Evolutionary conservation across 106 monocot species (phyloP), one percentile per base, ranked within the genome.

Genomic region (Dendrobium nobile): DNA sequence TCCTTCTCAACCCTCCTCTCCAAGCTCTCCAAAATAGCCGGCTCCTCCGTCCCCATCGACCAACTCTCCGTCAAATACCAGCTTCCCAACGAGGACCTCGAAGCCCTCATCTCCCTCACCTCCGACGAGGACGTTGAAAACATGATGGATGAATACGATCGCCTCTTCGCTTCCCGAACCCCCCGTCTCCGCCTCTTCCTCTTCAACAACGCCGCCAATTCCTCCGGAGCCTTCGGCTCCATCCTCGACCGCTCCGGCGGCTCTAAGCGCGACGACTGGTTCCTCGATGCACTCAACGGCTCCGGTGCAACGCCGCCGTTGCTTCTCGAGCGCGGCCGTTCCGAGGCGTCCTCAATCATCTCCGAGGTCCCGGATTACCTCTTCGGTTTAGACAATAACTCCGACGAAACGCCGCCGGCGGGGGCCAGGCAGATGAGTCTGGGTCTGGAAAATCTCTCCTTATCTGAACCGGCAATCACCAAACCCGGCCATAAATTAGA

Each of bases 31-130:
- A 81, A 76, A 67, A 72, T 88, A 58, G 54, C 77, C 41, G 44
- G 56, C 44, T 76, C 76, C 47, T 22, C 76, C 47, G 13, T 67
- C 41, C 58, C 47, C 76, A 42, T 82, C 22, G 75, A 76, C 47
- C 61, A 67, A 9, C 22, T 85, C 82, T 8, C 72, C 51, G 40
- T 90, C 84, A 95, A 90, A 78, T 95, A 92, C 84, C 90, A 92
- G 84, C 90, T 95, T 61, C 95, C 92, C 26, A 54, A 86, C 75
- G 95, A 95, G 81, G 92, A 95, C 79, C 95, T 95, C 58, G 95
- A 92, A 81, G 78, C 95, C 56, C 88, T 95, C 75, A 84, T 95
- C 80, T 90, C 95, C 61, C 48, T 95, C 73, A 84, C 90, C 43
- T 82, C 88, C 79, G 95, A 95, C 75, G 95, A 95, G 48, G 95